Evolutionary conservation across 495 filamentous ascomycete species (phyloP).

Genomic region (Penicillium dipodomyicola): DNA sequence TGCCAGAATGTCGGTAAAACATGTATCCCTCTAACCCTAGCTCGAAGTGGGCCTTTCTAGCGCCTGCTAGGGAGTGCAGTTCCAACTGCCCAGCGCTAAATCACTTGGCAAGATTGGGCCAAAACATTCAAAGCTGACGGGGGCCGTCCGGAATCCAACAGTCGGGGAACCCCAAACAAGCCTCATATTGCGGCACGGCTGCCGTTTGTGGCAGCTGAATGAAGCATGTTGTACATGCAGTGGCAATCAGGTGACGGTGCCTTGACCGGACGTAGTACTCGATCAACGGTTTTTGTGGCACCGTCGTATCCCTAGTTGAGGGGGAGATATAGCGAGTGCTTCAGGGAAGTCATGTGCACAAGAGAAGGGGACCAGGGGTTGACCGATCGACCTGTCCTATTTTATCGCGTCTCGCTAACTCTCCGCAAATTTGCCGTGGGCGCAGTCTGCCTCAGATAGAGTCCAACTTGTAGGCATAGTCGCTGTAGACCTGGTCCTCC

Average conservation of each 20-base stretch:
- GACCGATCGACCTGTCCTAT: neutral
- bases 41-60: neutral
- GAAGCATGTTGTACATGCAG: conserved; percentile 14
- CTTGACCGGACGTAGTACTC: conserved; percentile 8
- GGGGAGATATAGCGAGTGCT: neutral
- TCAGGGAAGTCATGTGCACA: neutral
- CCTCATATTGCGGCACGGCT: conserved; percentile 8
- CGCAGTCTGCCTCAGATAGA: conserved; percentile 31
- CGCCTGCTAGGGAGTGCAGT: neutral
- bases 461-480: conserved; percentile 43
- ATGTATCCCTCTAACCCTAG: neutral
- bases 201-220: conserved; percentile 7
- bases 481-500: conserved; percentile 43
- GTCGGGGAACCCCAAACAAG: neutral
- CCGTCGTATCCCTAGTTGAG: neutral
- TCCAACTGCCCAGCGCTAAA: neutral
- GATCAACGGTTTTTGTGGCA: neutral
- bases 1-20: neutral
- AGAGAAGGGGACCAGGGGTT: neutral
- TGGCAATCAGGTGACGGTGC: conserved; percentile 18
- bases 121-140: neutral
- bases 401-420: neutral
- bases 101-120: neutral
- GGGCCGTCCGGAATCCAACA: neutral
- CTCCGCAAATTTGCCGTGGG: neutral